These are phyloP conservation scores for Penicillium cosmopolitanum DNA, from an alignment of 495 filamentous ascomycete genomes.

Conservation along the genomic window DNA sequence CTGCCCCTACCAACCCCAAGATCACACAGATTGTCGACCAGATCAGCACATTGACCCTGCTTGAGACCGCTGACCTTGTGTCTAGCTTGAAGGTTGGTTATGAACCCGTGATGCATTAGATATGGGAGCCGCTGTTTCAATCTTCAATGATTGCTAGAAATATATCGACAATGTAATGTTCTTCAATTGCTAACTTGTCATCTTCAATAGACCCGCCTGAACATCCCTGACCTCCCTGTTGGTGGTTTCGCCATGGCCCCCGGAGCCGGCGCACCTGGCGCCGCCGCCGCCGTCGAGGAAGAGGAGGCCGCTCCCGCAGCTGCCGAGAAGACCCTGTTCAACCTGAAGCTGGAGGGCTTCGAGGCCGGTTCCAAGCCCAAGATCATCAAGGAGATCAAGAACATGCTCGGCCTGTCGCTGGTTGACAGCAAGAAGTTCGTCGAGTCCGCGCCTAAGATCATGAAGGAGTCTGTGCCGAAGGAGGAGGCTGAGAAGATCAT, in stretches of 20 bases:
- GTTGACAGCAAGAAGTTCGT: slow-evolving; percentile 99
- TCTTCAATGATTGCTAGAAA: background rate
- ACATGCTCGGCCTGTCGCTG: slow-evolving; percentile 88
- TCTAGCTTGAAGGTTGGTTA: slow-evolving; percentile 80
- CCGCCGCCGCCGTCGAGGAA: slow-evolving; percentile 77
- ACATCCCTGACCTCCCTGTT: slow-evolving; percentile 96
- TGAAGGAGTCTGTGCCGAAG: slow-evolving; percentile 98
- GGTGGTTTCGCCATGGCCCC: slow-evolving; percentile 78
- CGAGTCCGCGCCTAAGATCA: slow-evolving; percentile 92
- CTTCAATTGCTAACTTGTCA: slow-evolving; percentile 10
- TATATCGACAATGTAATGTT: no score
- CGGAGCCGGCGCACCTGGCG: slow-evolving; percentile 54
- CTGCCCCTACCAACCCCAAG: slow-evolving; percentile 73
- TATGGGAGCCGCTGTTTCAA: background rate
- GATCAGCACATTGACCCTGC: slow-evolving; percentile 93
- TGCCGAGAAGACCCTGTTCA: slow-evolving; percentile 97
- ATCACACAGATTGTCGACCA: slow-evolving; percentile 93
- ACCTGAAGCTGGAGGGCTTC: slow-evolving; percentile 86
- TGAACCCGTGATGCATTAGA: slow-evolving; percentile 4
- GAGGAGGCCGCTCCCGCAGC: slow-evolving; percentile 79
- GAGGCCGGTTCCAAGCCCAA: slow-evolving; percentile 91
- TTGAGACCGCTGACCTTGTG: slow-evolving; percentile 97
- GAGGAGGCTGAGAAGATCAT: slow-evolving; percentile 99
- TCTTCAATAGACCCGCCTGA: slow-evolving; percentile 76
- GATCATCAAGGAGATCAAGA: slow-evolving; percentile 99